Conservation (phyloP, 768 basidiomycete species). For the Galerina sulciceps region DNA sequence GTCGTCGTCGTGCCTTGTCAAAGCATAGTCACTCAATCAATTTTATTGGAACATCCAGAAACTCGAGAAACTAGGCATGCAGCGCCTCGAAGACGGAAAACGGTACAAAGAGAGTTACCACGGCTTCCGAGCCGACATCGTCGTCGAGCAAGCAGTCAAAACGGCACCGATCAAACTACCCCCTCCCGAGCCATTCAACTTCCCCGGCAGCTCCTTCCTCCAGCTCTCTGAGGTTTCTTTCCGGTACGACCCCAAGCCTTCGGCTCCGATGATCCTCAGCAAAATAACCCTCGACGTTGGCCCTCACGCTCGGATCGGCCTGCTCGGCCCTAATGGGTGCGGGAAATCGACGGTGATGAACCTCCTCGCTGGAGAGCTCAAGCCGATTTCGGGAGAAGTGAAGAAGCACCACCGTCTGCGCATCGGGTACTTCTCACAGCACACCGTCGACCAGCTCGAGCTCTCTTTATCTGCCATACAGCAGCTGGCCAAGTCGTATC, state of each 20-base stretch:
- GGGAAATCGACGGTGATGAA: conserved; percentile 65
- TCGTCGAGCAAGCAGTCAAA: conserved; percentile 38
- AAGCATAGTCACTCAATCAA: not conserved
- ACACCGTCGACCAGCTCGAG: conserved; percentile 59
- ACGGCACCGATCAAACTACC: conserved; percentile 35
- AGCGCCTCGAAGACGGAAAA: conserved; percentile 34
- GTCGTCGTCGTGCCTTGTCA: not conserved
- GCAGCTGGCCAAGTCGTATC: conserved; percentile 29
- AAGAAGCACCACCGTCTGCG: conserved; percentile 54
- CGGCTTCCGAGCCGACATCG: conserved; percentile 35
- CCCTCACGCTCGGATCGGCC: conserved; percentile 31
- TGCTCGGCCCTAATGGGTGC: conserved; percentile 48
- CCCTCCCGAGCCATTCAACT: conserved; percentile 34
- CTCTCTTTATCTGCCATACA: conserved; percentile 28
- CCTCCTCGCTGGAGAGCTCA: conserved; percentile 42
- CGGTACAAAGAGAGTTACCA: conserved; percentile 36
- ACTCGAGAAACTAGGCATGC: conserved; percentile 37
- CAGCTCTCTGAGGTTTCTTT: conserved; percentile 37
- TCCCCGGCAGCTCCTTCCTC: conserved; percentile 34
- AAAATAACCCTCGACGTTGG: conserved; percentile 33
- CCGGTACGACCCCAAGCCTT: conserved; percentile 26
- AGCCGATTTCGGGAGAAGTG: conserved; percentile 50
- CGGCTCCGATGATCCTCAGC: conserved; percentile 27
- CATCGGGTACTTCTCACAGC: conserved; percentile 67
- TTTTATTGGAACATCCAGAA: conserved; percentile 19